phyloP scores from a whole-genome alignment of 148 eudicot genomes.

The Tetragonia tetragonoides region DNA sequence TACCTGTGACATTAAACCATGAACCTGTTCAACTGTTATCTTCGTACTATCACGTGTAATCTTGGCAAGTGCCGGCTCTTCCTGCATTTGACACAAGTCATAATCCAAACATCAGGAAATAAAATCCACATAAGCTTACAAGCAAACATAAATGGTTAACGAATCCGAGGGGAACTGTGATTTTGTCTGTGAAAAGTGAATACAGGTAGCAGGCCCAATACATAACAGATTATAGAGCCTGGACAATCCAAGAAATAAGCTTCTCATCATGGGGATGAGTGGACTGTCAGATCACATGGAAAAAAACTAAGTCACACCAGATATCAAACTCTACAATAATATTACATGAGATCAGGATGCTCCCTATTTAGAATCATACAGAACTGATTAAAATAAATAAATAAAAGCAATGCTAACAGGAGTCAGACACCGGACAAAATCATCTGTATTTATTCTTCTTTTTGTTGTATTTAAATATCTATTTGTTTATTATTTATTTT shows the following conservation, averaged over 20 bases:
- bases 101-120: background rate
- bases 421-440: no score
- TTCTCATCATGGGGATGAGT: background rate
- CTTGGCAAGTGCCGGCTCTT: slow-evolving; percentile 91
- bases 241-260: background rate
- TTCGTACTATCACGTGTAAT: slow-evolving; percentile 98
- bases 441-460: no score
- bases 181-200: background rate
- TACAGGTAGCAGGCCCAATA: background rate
- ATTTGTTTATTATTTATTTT: no score
- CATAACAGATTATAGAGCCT: background rate
- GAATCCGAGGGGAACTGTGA: background rate
- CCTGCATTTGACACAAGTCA: slow-evolving; percentile 46
- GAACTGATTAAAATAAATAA: no score
- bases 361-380: no score
- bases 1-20: slow-evolving; percentile 98
- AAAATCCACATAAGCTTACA: background rate
- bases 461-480: no score
- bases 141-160: background rate
- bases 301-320: background rate
- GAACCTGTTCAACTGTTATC: slow-evolving; percentile 98
- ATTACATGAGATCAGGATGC: no score
- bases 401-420: no score
- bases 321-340: background rate
- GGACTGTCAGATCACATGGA: background rate